Conservation (phyloP, 106 monocot species). For the Amphibolis antarctica region DNA sequence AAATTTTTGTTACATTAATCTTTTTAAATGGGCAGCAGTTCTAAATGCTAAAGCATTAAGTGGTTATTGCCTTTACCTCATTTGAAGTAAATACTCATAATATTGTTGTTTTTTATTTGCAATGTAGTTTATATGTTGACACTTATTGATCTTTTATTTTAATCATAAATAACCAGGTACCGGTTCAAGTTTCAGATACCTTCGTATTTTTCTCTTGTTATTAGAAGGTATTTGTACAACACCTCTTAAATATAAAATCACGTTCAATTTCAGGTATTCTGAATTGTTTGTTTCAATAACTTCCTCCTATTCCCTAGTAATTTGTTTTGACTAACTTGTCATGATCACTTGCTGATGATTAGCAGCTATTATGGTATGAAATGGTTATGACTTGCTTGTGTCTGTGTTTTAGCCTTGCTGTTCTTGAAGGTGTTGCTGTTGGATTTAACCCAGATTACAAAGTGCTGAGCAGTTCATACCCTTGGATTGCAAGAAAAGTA, state of each 20-base stretch:
- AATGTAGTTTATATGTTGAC: background rate
- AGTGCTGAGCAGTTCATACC: conserved; percentile 93
- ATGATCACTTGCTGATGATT: background rate
- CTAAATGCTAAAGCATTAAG: background rate
- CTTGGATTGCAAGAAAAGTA: conserved; percentile 99
- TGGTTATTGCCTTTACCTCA: too few relatives aligned
- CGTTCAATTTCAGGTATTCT: too few relatives aligned
- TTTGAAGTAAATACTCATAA: too few relatives aligned
- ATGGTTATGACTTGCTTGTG: background rate
- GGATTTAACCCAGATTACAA: conserved; percentile 87
- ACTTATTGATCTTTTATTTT: background rate
- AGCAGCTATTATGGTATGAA: background rate
- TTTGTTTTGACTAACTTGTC: background rate
- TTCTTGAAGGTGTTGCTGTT: conserved; percentile 92
- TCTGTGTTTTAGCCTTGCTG: conserved; percentile 74
- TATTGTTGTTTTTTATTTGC: background rate
- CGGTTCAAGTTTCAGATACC: conserved; percentile 95
- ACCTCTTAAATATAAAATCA: too few relatives aligned
- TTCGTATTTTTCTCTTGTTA: conserved; percentile 95
- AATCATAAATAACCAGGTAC: conserved; percentile 45
- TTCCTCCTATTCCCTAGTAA: background rate
- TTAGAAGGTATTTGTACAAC: conserved; percentile 54
- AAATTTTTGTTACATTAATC: background rate
- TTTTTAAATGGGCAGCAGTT: background rate
- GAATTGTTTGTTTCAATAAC: too few relatives aligned